Evolutionary conservation across 805 yeast genomes (phyloP).

Genomic region (Clavispora vitiphila): DNA sequence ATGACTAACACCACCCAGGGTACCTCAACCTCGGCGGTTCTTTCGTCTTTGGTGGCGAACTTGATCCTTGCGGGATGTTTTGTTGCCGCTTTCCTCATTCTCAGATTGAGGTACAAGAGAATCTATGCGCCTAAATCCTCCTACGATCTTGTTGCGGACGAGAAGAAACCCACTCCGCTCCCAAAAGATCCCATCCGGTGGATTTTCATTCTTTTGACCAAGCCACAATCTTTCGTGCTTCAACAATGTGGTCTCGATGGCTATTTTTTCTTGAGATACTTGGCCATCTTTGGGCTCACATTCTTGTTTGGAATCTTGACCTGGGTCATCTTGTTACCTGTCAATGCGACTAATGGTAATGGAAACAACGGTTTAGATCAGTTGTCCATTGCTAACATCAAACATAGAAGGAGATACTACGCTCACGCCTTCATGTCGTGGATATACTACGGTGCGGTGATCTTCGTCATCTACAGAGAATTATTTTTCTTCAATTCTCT

Average conservation of each 20-base stretch:
- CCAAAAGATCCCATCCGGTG: conserved; percentile 67
- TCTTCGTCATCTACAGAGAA: conserved; percentile 80
- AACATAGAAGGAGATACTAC: conserved; percentile 56
- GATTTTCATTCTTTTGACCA: conserved; percentile 58
- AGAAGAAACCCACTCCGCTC: conserved; percentile 65
- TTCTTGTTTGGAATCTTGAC: conserved; percentile 44
- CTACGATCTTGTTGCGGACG: conserved; percentile 49
- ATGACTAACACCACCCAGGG: conserved; percentile 6
- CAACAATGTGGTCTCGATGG: conserved; percentile 94
- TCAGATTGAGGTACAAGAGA: conserved; percentile 63
- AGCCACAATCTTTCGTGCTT: conserved; percentile 70
- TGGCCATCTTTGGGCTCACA: conserved; percentile 50
- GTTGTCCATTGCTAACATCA: conserved; percentile 73
- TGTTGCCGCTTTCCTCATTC: conserved; percentile 53
- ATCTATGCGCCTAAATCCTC: conserved; percentile 82
- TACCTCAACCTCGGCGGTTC: conserved; percentile 55
- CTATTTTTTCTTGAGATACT: conserved; percentile 78
- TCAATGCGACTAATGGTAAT: conserved; percentile 68
- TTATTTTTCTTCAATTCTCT: conserved; percentile 70
- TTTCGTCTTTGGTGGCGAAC: conserved; percentile 67
- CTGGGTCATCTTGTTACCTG: conserved; percentile 72
- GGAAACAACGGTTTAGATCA: conserved; percentile 66
- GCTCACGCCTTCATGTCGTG: conserved; percentile 84
- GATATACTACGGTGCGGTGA: conserved; percentile 65
- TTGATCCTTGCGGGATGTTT: conserved; percentile 62